Evolutionary conservation across 2,329 filamentous ascomycete genomes (phyloP).

Genomic region (Juglanconis oblonga): DNA sequence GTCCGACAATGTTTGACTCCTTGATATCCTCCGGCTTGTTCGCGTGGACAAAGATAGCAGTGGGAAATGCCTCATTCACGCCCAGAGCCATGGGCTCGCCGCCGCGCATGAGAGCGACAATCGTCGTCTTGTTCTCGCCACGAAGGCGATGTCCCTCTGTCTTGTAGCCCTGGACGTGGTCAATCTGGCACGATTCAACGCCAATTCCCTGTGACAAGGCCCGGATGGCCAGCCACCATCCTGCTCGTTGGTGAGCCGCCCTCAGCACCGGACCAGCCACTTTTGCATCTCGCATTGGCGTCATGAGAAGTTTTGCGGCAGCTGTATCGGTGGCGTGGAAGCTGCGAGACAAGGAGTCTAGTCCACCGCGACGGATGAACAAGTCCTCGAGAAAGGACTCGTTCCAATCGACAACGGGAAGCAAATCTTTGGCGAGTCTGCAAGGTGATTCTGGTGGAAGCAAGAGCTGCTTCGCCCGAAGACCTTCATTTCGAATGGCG

Average conservation of each 20-base stretch:
- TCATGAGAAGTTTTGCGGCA: conserved; percentile 49
- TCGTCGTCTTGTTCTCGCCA: conserved; percentile 46
- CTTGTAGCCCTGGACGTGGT: conserved; percentile 48
- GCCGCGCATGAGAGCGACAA: conserved; percentile 61
- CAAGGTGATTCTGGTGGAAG: conserved; percentile 37
- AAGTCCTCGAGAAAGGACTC: conserved; percentile 25
- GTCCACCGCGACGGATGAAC: conserved; percentile 14
- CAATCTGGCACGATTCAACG: conserved; percentile 44
- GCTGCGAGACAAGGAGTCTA: conserved; percentile 17
- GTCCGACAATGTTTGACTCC: conserved; percentile 35
- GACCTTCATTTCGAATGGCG: conserved; percentile 37
- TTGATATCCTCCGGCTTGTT: conserved; percentile 38
- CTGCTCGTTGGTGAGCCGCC: conserved; percentile 45
- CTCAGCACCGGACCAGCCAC: conserved; percentile 44
- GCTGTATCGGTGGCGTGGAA: conserved; percentile 20
- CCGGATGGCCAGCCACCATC: conserved; percentile 51
- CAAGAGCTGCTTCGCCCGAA: conserved; percentile 44
- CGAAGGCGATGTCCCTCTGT: conserved; percentile 44
- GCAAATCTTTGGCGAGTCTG: conserved; percentile 37
- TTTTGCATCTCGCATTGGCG: conserved; percentile 48
- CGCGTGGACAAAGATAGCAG: conserved; percentile 50
- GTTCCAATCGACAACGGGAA: conserved; percentile 36
- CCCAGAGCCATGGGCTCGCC: conserved; percentile 61
- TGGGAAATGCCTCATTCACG: conserved; percentile 50
- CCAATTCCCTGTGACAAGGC: conserved; percentile 46